phyloP scores from a whole-genome alignment of 306 rosid genomes.

The Senna tora region DNA sequence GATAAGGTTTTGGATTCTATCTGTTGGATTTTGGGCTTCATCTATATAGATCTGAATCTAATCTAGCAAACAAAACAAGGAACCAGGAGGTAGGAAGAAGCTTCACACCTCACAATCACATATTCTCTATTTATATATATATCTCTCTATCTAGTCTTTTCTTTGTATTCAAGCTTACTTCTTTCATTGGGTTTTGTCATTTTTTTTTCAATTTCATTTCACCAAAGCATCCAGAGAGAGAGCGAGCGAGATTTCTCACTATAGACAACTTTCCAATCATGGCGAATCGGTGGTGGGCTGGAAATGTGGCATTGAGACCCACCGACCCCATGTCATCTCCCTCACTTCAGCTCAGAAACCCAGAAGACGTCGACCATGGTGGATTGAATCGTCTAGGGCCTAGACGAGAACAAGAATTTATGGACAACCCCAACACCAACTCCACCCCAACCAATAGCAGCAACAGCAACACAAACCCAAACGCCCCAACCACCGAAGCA shows the following conservation, averaged over 20 bases:
- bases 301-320: slow-evolving; percentile 64
- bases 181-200: slow-evolving; percentile 12
- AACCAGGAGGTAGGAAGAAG: neutral
- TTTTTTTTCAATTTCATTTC: neutral
- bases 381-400: slow-evolving; percentile 36
- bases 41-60: slow-evolving; percentile 38
- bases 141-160: slow-evolving; percentile 7
- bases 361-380: slow-evolving; percentile 45
- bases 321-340: slow-evolving; percentile 59
- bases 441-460: slow-evolving; percentile 51
- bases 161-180: slow-evolving; percentile 11
- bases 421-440: slow-evolving; percentile 35
- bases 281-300: slow-evolving; percentile 93
- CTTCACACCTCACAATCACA: neutral
- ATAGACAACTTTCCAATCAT: slow-evolving; percentile 28
- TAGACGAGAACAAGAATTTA: slow-evolving; percentile 54
- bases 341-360: slow-evolving; percentile 55
- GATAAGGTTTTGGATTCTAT: slow-evolving; percentile 48
- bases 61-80: slow-evolving; percentile 7
- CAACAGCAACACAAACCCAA: slow-evolving; percentile 51
- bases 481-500: slow-evolving; percentile 43
- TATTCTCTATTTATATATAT: neutral
- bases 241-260: slow-evolving; percentile 6
- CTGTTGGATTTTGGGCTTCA: slow-evolving; percentile 34
- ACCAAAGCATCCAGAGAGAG: neutral